Base-by-base conservation (phyloP, 1,284 basidiomycete species). In the Thecaphora frezii region DNA sequence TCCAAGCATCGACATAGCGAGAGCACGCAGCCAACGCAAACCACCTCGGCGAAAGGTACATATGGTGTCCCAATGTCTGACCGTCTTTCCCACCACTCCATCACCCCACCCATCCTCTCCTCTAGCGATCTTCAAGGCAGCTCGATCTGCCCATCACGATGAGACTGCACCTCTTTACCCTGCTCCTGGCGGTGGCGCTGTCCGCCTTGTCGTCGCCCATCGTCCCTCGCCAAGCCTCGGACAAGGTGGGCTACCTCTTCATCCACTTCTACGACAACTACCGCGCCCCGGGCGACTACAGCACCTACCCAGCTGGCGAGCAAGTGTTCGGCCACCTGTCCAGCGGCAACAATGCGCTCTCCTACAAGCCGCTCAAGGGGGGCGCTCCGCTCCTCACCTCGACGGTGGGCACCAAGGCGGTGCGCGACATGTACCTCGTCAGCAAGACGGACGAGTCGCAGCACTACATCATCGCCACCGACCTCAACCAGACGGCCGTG, bases 381-480 rank as follows among this genome's bases (percentile, higher is more conserved):
- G 58, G 58, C 21, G 41, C 54, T 5, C 52, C 58, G 9, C 40
- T 66, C 19, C 50, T 66, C 13, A 45, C 39, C 28, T 49, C 58
- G 10, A 44, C 24, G 9, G 46, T 57, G 14, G 58, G 62, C 16
- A 66, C 51, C 21, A 46, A 50, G 36, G 62, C 45, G 19, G 58
- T 51, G 46, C 48, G 62, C 23, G 62, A 66, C 53, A 42, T 57
- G 30, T 66, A 51, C 30, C 37, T 66, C 28, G 58, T 58, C 7
- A 41, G 39, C 37, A 62, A 51, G 18, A 43, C 25, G 7, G 58
- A 66, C 33, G 53, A 52, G 14, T 48, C 41, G 36, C 49, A 56
- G 39, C 57, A 48, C 45, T 66, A 52, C 44, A 55, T 56, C 33
- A 58, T 61, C 28, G 62, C 23, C 16, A 66, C 62, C 19, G 62